Evolutionary conservation across 495 filamentous ascomycete genomes (phyloP).

Genomic region (Lophium mytilinum): DNA sequence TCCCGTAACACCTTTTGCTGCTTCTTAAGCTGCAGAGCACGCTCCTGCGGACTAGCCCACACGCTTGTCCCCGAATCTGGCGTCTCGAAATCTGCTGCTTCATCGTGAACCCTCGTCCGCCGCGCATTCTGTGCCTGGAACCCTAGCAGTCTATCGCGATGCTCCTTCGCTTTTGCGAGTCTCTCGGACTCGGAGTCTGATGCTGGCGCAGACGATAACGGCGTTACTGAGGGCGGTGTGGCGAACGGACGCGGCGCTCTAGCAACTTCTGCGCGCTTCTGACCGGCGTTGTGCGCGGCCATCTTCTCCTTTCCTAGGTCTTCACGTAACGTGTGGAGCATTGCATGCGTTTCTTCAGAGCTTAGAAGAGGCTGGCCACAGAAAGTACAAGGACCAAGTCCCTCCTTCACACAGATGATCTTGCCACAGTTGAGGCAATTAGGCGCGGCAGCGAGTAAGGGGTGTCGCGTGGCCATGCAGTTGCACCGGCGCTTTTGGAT

Average conservation of each 20-base stretch:
- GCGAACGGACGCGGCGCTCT: constrained; percentile 36
- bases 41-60: constrained; percentile 83
- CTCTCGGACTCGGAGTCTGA: constrained; percentile 37
- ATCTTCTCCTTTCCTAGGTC: constrained; percentile 81
- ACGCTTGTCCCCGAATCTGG: constrained; percentile 59
- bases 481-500: constrained; percentile 54
- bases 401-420: constrained; percentile 93
- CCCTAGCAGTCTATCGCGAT: constrained; percentile 70
- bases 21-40: constrained; percentile 77
- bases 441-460: constrained; percentile 75
- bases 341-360: constrained; percentile 62
- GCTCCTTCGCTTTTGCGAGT: constrained; percentile 51
- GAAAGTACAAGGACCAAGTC: constrained; percentile 90
- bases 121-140: constrained; percentile 87
- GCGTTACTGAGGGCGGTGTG: constrained; percentile 14
- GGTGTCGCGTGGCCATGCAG: constrained; percentile 79
- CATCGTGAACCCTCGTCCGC: constrained; percentile 82
- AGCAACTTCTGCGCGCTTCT: constrained; percentile 57
- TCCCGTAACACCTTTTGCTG: constrained; percentile 84
- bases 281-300: constrained; percentile 62
- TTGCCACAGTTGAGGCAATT: constrained; percentile 93
- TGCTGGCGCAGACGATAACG: constrained; percentile 39
- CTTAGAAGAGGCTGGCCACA: constrained; percentile 68
- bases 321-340: constrained; percentile 77
- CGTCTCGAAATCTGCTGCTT: constrained; percentile 88